Evolutionary conservation across 208 protist genomes (phyloP), one percentile per base, ranked within the genome.

Genomic region (Polymyxa betae): DNA sequence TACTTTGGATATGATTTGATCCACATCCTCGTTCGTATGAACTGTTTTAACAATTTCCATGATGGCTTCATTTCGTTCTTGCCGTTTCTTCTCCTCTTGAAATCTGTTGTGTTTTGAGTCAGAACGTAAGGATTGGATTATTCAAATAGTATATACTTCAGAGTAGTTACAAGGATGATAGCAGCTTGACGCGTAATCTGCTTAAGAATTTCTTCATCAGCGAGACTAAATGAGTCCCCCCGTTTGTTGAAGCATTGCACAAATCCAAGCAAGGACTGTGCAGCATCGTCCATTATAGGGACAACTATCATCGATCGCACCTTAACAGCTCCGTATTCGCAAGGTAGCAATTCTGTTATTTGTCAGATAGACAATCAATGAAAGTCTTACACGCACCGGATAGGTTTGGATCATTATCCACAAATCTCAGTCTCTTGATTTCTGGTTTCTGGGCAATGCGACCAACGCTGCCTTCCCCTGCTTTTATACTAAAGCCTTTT

Each of bases 171-270:
- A 16, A 82, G 40, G 35, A 82, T 82, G 16, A 45, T 5, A 12
- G 72, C 72, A n/a, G 72, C 72, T n/a, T 82, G 72, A 5, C 35
- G 5, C 16, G 72, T n/a, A n/a, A 82, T 82, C 40, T 82, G 72
- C 72, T 82, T 5, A 5, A 82, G 72, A 35, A 82, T 82, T 12
- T 38, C 16, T 35, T 82, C 72, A n/a, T 82, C 72, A n/a, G 72
- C 35, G 16, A 5, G 10, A n/a, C 40, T 82, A n/a, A 82, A 82
- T 16, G 72, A 43, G 16, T 43, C 72, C 16, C 35, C 35, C 16
- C 40, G n/a, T 35, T 82, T 82, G 72, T 82, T 82, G 72, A 82
- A 82, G 72, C 72, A 82, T 35, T 82, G 72, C 16, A 82, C 35
- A 5, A 82, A 5, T 5, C 72, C 72, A 5, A 82, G 72, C 16